Evolutionary conservation across 306 rosid genomes (phyloP), one percentile per base, ranked within the genome.

Genomic region (Dryas octopetala): DNA sequence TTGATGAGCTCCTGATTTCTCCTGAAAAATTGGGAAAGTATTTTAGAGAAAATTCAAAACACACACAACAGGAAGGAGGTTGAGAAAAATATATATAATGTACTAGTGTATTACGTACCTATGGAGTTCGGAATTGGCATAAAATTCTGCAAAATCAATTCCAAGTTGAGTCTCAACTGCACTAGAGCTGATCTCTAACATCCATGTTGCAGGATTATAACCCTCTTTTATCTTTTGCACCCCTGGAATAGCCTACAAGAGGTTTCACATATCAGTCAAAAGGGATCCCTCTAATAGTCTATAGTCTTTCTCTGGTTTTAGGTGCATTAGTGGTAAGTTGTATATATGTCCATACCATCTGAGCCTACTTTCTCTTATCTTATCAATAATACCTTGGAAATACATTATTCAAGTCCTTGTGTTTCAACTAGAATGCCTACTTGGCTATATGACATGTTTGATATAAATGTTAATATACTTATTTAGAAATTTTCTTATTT

Each of bases 1-100:
- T 67, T 62, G 23, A 81, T 85, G 19, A 85, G 83, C 26, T 78
- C 76, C 19, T 85, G 84, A 51, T 81, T 85, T 64, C 79, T 81
- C 83, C 86, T 85, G 82, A 52, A 60, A 44, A 26, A 16, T 28
- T 23, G 49, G 17, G 45, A 5, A 46, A 5, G n/a, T 11, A 43
- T 4, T 1, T 9, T 11, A 32, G 23, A 77, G 26, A 76, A 40
- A 10, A 23, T 51, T 62, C 10, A 67, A 16, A 19, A 54, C 62
- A 19, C 47, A 45, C 17, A 67, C 54, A 9, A 38, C 41, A 26
- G n/a, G 4, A 16, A 55, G 50, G 51, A 17, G 15, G 49, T 40
- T 9, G 12, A 15, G 3, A 62, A 46, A 6, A 71, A 44, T 16
- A 44, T 32, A 10, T 60, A 14, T 48, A 57, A 32, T 32, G 38